Conservation (phyloP, 805 yeast genomes). For the Yarrowia alimentaria region DNA sequence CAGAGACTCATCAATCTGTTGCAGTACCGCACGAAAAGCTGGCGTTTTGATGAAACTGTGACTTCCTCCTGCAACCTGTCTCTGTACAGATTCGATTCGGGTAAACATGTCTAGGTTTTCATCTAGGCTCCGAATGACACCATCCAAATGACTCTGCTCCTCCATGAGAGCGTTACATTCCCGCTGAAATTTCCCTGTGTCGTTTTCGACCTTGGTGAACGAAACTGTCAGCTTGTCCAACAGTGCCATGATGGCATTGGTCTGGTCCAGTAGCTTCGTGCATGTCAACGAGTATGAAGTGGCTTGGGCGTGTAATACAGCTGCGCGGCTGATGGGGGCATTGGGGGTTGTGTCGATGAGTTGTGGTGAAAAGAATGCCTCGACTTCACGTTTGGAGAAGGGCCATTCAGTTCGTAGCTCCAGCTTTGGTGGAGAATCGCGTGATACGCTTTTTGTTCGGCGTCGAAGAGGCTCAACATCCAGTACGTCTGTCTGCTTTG, state of each 20-base stretch:
- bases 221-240: conserved; percentile 51
- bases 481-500: not conserved
- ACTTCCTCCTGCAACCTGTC: conserved; percentile 23
- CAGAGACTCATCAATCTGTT: conserved; percentile 64
- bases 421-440: not conserved
- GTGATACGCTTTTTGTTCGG: conserved; percentile 5
- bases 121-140: conserved; percentile 48
- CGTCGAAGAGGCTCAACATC: conserved; percentile 10
- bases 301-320: conserved; percentile 24
- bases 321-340: conserved; percentile 2
- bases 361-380: not conserved
- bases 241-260: conserved; percentile 10
- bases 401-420: conserved; percentile 24
- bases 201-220: conserved; percentile 57
- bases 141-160: conserved; percentile 46
- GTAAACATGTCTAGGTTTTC: conserved; percentile 60
- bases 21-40: conserved; percentile 54
- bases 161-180: conserved; percentile 52
- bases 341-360: not conserved
- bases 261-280: conserved; percentile 21
- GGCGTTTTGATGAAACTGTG: conserved; percentile 25
- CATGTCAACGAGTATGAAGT: conserved; percentile 23
- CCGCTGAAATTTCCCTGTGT: conserved; percentile 62
- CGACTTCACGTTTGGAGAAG: conserved; percentile 7
- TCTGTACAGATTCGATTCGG: conserved; percentile 57